Base-by-base conservation (phyloP, 768 basidiomycete genomes). In the Mycena latifolia region DNA sequence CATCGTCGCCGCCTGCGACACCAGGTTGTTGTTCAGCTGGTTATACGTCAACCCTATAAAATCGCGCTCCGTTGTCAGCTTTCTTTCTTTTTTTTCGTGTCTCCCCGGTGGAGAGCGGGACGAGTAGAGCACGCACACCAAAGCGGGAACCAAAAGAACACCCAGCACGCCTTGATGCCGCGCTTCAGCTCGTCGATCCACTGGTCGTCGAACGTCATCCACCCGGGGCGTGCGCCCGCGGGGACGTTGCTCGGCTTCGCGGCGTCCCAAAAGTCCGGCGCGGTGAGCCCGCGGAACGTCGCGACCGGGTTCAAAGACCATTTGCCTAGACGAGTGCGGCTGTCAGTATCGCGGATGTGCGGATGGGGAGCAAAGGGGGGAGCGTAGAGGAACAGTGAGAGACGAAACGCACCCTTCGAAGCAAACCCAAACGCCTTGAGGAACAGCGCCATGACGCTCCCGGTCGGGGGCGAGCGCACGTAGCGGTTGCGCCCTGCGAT, bases 1-100 rank as follows among this genome's bases (percentile, higher is more conserved):
- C 92, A 94, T 92, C 0, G 89, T 89, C 2, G 91, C 92, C 25
- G 92, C 92, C 76, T 92, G 91, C 6, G 92, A 92, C 1, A 86
- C 88, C 76, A 94, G 71, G 74, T 93, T 94, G 79, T 89, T 92
- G 79, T 90, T 89, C 58, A 94, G 71, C 73, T 94, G 92, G 74
- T 90, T 91, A 77, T 93, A 92, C 0, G 90, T 84, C 53, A 93
- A 85, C 91, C 91, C 89, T 91, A 41, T 25, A n/a, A 22, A n/a
- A 5, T n/a, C n/a, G n/a, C n/a, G n/a, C 27, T 2, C 5, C 27
- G 31, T 33, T 5, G 31, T 33, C 31, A 33, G 31, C 31, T 5
- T 6, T 33, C 31, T 33, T 33, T 33, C 31, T 11, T 33, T n/a
- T n/a, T n/a, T n/a, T n/a, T n/a, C n/a, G n/a, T n/a, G n/a, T n/a